A percentile compares a stretch with the other conserved stretches of the same genome.
Evolutionary conservation across 1,284 basidiomycete genomes (phyloP).

Genomic region (Malassezia furfur): DNA sequence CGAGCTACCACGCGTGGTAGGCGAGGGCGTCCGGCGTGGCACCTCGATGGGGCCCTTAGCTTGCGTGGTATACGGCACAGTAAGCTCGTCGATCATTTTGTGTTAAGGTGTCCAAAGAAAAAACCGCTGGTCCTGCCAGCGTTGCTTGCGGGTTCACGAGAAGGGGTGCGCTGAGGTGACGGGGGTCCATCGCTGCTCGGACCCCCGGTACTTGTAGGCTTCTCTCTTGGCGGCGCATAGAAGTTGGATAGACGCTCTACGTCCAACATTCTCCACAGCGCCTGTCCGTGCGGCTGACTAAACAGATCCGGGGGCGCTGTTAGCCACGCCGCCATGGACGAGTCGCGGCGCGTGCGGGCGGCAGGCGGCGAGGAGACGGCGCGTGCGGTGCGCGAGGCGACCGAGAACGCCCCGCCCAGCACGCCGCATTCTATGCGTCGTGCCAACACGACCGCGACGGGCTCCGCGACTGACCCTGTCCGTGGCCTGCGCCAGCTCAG

Average conservation of each 20-base stretch:
- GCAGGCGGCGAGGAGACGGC: not conserved
- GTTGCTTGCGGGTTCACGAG: not conserved
- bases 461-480: not conserved
- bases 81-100: not conserved
- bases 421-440: not conserved
- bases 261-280: not conserved
- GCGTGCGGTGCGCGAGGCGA: not conserved
- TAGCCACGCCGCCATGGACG: not conserved
- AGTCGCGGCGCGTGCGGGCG: not conserved
- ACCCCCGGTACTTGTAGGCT: not conserved
- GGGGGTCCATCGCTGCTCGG: not conserved
- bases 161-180: not conserved
- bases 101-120: not conserved
- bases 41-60: not conserved
- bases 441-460: not conserved
- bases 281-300: conserved; percentile 2
- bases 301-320: not conserved
- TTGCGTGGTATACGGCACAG: not conserved
- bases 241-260: conserved; percentile 5
- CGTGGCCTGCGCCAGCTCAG: conserved; percentile 33
- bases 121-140: not conserved
- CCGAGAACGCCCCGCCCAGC: no score
- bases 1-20: not conserved
- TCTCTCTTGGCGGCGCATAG: not conserved
- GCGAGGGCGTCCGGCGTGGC: conserved; percentile 7